Percentiles rank a stretch among this genome's conserved stretches.
These are phyloP conservation scores for Lignosus rhinocerotis DNA, from an alignment of 1,284 basidiomycete genomes.

Conservation along the genomic window DNA sequence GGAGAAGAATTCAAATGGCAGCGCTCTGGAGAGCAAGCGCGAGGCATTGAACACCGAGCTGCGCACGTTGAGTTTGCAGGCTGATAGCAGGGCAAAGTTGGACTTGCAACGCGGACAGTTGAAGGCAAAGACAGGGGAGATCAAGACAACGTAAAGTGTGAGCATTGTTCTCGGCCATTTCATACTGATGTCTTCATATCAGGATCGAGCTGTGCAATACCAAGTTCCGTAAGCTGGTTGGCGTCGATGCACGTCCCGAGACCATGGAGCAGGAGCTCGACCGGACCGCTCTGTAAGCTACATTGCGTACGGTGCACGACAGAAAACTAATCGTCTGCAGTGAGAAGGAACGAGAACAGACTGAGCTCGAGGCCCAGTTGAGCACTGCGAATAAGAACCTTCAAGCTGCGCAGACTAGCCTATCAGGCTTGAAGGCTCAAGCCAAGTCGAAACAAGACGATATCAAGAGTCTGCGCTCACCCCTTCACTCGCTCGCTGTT, in stretches of 20 bases:
- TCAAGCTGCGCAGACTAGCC: slow-evolving; percentile 61
- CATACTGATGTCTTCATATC: slow-evolving; percentile 4
- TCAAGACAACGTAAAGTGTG: slow-evolving; percentile 62
- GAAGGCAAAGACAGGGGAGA: slow-evolving; percentile 62
- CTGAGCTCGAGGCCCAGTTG: slow-evolving; percentile 53
- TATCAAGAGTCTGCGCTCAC: slow-evolving; percentile 50
- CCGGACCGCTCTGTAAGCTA: slow-evolving; percentile 53
- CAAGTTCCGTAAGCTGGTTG: slow-evolving; percentile 67
- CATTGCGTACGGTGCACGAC: not conserved
- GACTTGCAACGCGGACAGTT: slow-evolving; percentile 75
- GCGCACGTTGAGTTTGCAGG: slow-evolving; percentile 74
- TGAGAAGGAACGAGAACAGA: slow-evolving; percentile 65
- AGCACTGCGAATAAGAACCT: slow-evolving; percentile 53
- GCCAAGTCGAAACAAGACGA: slow-evolving; percentile 67
- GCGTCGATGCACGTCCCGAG: slow-evolving; percentile 56
- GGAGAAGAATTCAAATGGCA: slow-evolving; percentile 55
- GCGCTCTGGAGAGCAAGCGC: slow-evolving; percentile 68
- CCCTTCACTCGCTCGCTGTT: not conserved
- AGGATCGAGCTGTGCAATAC: slow-evolving; percentile 64
- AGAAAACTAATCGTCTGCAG: slow-evolving; percentile 37
- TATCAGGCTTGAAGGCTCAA: slow-evolving; percentile 59
- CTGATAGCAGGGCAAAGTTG: slow-evolving; percentile 81
- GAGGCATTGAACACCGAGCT: slow-evolving; percentile 78
- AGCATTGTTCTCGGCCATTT: not conserved
- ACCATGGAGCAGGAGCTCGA: slow-evolving; percentile 76